These are phyloP conservation scores for Syncephalis fuscata DNA, from an alignment of 371 early-diverging fungal genomes.

Conservation along the genomic window DNA sequence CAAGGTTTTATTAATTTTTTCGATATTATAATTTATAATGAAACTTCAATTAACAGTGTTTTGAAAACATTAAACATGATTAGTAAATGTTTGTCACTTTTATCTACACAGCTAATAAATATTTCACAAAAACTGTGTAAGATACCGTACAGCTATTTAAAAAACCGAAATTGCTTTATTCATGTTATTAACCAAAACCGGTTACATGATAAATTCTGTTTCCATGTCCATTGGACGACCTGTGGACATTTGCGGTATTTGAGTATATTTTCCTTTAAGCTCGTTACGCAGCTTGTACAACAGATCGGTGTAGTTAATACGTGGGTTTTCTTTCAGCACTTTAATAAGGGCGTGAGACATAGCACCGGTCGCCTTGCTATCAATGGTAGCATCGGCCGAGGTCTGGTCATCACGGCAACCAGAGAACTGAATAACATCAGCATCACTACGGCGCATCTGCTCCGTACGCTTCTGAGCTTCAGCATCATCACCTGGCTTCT, in stretches of 20 bases:
- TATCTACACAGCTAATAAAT: too few relatives aligned
- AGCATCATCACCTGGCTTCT: not conserved
- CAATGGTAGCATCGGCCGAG: conserved; percentile 55
- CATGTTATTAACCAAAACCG: not conserved
- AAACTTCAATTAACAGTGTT: too few relatives aligned
- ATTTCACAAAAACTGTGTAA: too few relatives aligned
- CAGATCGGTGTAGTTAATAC: conserved; percentile 37
- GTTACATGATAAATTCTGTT: conserved; percentile 5
- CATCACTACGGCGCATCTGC: conserved; percentile 9
- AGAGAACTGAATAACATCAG: conserved; percentile 74
- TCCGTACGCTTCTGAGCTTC: not conserved
- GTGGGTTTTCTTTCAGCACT: not conserved
- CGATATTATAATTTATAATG: too few relatives aligned
- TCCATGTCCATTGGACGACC: conserved; percentile 41
- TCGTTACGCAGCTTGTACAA: conserved; percentile 30
- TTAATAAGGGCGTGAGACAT: conserved; percentile 28
- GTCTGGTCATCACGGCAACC: conserved; percentile 40
- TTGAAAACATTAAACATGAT: too few relatives aligned
- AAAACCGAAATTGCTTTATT: too few relatives aligned
- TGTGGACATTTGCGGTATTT: conserved; percentile 49
- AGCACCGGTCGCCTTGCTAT: conserved; percentile 54
- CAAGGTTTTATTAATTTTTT: too few relatives aligned
- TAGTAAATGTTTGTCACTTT: too few relatives aligned
- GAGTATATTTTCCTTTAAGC: conserved; percentile 36
- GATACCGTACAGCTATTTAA: too few relatives aligned